A percentile compares a stretch with the other conserved stretches of the same genome.
phyloP scores from a whole-genome alignment of 2,329 filamentous ascomycete genomes.

The Exophiala xenobiotica region DNA sequence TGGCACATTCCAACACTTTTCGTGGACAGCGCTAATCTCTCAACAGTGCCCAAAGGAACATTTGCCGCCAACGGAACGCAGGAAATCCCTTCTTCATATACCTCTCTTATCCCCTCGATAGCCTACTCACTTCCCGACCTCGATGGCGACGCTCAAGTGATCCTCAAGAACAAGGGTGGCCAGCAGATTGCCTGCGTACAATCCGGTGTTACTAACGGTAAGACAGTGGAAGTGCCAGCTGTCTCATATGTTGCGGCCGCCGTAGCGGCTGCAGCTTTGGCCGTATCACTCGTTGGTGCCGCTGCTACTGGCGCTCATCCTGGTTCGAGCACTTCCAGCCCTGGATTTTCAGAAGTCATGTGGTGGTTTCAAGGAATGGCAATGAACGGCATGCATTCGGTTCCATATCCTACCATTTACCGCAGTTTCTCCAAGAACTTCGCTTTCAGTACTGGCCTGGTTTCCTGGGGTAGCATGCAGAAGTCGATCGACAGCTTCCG shows the following conservation, averaged over 20 bases:
- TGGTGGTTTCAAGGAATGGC: conserved; percentile 92
- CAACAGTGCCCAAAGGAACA: conserved; percentile 65
- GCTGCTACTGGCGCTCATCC: conserved; percentile 60
- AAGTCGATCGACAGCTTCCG: conserved; percentile 81
- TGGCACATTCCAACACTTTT: conserved; percentile 12
- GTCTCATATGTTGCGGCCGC: conserved; percentile 83
- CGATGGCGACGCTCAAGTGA: conserved; percentile 76
- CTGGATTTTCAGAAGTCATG: conserved; percentile 80
- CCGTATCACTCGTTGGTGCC: conserved; percentile 70
- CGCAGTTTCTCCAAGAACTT: conserved; percentile 91
- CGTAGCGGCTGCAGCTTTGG: conserved; percentile 78
- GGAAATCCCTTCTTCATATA: conserved; percentile 68
- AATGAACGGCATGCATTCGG: conserved; percentile 93
- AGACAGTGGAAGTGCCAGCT: conserved; percentile 70
- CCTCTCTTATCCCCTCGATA: conserved; percentile 76
- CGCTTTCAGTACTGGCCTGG: conserved; percentile 80
- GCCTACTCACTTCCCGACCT: conserved; percentile 91
- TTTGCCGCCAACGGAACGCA: conserved; percentile 74
- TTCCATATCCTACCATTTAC: conserved; percentile 83
- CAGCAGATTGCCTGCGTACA: conserved; percentile 76
- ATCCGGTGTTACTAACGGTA: conserved; percentile 81
- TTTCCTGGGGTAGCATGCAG: conserved; percentile 81
- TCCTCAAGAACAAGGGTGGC: conserved; percentile 64
- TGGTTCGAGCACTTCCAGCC: conserved; percentile 67
- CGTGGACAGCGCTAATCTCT: conserved; percentile 2